Percentiles rank a stretch among this genome's conserved stretches.
Evolutionary conservation across 768 basidiomycete species (phyloP).

Genomic region (Cubamyces lactineus): DNA sequence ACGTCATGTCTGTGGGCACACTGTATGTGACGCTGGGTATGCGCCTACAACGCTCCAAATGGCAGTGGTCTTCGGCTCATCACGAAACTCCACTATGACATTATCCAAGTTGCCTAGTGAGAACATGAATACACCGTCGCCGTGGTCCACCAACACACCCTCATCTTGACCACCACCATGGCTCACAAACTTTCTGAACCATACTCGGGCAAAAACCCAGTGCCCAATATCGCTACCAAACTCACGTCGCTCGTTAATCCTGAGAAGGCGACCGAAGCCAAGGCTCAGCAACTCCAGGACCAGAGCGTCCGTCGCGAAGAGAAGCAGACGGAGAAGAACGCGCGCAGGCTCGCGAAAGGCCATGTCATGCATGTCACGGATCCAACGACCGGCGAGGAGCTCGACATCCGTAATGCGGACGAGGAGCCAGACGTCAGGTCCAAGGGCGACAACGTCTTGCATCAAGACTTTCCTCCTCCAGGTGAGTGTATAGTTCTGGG

Average conservation of each 20-base stretch:
- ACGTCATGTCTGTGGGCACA: too few species aligned
- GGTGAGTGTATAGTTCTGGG: constrained; percentile 23
- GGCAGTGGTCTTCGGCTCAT: background rate
- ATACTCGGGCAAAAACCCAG: constrained; percentile 40
- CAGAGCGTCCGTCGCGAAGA: constrained; percentile 29
- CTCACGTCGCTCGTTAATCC: constrained; percentile 36
- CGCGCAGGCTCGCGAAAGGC: constrained; percentile 34
- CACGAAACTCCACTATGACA: constrained; percentile 15
- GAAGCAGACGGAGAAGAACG: constrained; percentile 31
- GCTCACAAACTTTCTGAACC: constrained; percentile 34
- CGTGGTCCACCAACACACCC: background rate
- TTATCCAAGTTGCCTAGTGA: background rate
- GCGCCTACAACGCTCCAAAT: background rate
- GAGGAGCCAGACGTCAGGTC: constrained; percentile 30
- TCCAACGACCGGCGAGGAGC: constrained; percentile 51
- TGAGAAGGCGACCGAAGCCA: constrained; percentile 35
- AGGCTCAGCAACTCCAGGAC: constrained; percentile 35
- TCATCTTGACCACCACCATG: constrained; percentile 23
- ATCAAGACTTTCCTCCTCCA: constrained; percentile 35
- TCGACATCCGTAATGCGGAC: constrained; percentile 51
- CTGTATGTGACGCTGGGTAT: background rate
- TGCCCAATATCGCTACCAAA: constrained; percentile 36
- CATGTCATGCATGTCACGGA: constrained; percentile 44
- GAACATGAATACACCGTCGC: background rate
- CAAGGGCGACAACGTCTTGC: constrained; percentile 36